A percentile compares a stretch with the other conserved stretches of the same genome.
phyloP scores from a whole-genome alignment of 768 basidiomycete species.

The Galerina marginata region DNA sequence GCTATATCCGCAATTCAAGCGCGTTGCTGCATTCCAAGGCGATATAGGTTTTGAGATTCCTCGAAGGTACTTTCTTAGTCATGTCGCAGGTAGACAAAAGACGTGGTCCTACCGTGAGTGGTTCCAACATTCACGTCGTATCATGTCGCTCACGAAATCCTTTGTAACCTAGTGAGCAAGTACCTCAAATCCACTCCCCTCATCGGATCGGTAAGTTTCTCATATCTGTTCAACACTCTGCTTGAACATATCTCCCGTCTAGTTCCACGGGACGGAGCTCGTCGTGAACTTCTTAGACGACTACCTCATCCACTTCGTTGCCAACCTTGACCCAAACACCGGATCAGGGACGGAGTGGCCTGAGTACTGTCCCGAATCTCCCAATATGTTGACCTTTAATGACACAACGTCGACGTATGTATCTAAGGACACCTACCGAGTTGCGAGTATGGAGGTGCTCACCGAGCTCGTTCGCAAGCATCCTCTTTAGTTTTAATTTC shows the following conservation, averaged over 20 bases:
- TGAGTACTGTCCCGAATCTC: constrained; percentile 13
- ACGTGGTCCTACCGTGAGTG: constrained; percentile 43
- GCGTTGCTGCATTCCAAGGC: constrained; percentile 52
- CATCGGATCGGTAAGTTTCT: constrained; percentile 16
- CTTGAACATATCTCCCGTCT: not conserved
- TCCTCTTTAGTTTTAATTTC: too few relatives aligned
- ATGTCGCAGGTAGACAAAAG: constrained; percentile 36
- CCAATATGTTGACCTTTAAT: constrained; percentile 30
- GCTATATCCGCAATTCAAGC: constrained; percentile 51
- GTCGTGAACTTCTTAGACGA: constrained; percentile 27
- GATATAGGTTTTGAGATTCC: constrained; percentile 54
- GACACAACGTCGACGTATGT: too few relatives aligned
- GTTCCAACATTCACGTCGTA: too few relatives aligned
- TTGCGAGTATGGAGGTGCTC: too few relatives aligned
- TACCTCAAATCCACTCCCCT: constrained; percentile 14
- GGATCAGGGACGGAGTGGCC: constrained; percentile 30
- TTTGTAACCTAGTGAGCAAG: constrained; percentile 19
- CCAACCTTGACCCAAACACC: constrained; percentile 45
- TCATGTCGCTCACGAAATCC: not conserved
- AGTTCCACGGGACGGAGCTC: constrained; percentile 20
- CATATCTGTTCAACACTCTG: not conserved
- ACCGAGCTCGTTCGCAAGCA: too few relatives aligned
- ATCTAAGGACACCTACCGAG: too few relatives aligned
- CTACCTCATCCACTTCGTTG: constrained; percentile 20
- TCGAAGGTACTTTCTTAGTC: constrained; percentile 48